phyloP scores from a whole-genome alignment of 2,329 filamentous ascomycete genomes.

The Verticillium nonalfalfae region DNA sequence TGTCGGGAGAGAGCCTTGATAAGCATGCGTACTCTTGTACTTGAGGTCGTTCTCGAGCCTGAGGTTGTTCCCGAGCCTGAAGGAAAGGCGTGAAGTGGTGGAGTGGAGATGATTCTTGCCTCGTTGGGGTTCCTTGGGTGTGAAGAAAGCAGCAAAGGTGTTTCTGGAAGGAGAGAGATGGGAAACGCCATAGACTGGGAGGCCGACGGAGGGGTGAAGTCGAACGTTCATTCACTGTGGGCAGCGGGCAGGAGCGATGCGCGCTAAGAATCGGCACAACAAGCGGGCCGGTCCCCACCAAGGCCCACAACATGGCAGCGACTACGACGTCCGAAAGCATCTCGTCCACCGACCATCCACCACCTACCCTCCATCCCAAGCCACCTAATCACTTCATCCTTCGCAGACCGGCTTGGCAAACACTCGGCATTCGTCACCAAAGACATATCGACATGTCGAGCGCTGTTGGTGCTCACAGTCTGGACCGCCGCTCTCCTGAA shows the following conservation, averaged over 20 bases:
- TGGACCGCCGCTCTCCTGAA: background rate
- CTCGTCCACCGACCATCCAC: background rate
- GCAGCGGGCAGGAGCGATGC: too few species aligned
- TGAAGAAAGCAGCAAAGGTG: too few species aligned
- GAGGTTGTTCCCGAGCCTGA: too few species aligned
- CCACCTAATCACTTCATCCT: background rate
- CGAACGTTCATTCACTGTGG: background rate
- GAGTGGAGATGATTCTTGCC: too few species aligned
- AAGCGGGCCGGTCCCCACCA: background rate
- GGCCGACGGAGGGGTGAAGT: too few species aligned
- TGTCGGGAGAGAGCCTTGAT: too few species aligned
- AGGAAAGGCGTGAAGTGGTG: too few species aligned
- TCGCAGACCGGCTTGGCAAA: background rate
- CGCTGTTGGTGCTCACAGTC: background rate
- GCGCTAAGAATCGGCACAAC: background rate
- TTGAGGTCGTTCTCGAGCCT: too few species aligned
- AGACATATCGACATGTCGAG: background rate
- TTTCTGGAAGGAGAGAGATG: too few species aligned
- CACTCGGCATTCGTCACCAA: background rate
- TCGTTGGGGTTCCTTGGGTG: too few species aligned
- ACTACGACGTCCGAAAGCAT: background rate
- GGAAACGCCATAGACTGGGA: too few species aligned
- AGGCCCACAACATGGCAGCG: background rate
- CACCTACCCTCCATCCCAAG: background rate
- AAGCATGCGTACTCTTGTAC: too few species aligned